Evolutionary conservation across 371 early-diverging fungal genomes (phyloP).

Genomic region (Syncephalis fuscata): DNA sequence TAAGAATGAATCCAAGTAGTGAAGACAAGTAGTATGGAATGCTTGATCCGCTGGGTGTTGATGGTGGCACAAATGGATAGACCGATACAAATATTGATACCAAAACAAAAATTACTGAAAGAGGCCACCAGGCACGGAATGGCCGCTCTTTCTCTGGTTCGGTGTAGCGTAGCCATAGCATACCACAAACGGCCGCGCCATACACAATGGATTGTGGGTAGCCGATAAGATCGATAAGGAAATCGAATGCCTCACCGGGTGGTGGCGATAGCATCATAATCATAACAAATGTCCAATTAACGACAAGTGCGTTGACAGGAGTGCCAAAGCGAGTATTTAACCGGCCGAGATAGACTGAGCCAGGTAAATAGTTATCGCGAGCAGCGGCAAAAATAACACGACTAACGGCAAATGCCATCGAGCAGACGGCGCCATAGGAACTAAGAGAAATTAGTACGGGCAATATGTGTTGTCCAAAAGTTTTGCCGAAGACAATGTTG

Average conservation of each 20-base stretch:
- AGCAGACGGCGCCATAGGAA: background rate
- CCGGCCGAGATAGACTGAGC: background rate
- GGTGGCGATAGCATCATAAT: constrained; percentile 9
- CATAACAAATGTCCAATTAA: constrained; percentile 6
- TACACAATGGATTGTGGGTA: constrained; percentile 9
- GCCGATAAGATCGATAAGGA: constrained; percentile 6
- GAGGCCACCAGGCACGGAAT: constrained; percentile 3
- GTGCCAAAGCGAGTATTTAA: background rate
- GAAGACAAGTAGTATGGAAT: constrained; percentile 8
- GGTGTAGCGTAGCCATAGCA: constrained; percentile 5
- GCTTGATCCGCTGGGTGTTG: background rate
- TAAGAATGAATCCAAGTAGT: constrained; percentile 3
- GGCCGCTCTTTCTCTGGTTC: constrained; percentile 5
- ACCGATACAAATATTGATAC: constrained; percentile 4
- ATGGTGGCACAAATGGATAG: constrained; percentile 7
- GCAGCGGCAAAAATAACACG: background rate
- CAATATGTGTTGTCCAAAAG: background rate
- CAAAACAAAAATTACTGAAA: constrained; percentile 7
- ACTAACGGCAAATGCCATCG: background rate
- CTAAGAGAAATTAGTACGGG: background rate
- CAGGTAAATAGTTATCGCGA: background rate
- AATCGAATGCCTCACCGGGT: constrained; percentile 6
- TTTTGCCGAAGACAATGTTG: background rate
- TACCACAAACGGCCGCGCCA: constrained; percentile 8
- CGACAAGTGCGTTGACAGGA: constrained; percentile 5